Base-by-base conservation (phyloP, 73 alveolate genomes). In the Blepharisma japonicum region DNA sequence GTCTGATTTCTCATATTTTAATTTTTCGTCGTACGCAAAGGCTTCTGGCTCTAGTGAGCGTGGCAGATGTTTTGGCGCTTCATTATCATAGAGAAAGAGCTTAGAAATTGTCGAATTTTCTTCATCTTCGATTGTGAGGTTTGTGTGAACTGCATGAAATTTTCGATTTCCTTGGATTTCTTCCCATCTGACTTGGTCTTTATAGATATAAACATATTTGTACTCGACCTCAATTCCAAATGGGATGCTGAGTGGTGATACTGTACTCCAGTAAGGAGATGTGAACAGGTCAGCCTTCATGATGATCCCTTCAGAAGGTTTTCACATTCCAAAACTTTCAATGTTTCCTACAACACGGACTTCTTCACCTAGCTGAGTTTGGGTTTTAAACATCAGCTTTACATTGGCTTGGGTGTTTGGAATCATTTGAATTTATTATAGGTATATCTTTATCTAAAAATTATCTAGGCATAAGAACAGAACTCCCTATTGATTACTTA, bases 301-400 rank as follows among this genome's bases (percentile, higher is more conserved):
- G 11, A 8, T 4, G 18, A 70, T 7, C 11, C 55, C 18, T n/a
- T 70, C n/a, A 1, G 11, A 11, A 47, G 56, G 66, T 9, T 70
- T 21, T 45, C 80, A 70, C 21, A 7, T 39, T 9, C 80, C 80
- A n/a, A 70, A 45, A 45, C 14, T 8, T 7, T 25, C 45, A 39
- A 18, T n/a, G 42, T 45, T 70, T 23, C 80, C 80, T 18, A 45
- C 39, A 45, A 70, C 32, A 3, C 20, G 25, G 14, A 70, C 61
- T 9, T n/a, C n/a, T 45, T 70, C 76, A 2, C 80, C 80, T 7
- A 45, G 66, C n/a, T 70, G 25, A 9, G 80, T 70, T n/a, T 45
- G 14, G 11, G 71, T 45, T 23, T 45, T 70, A 25, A 70, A 70
- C 56, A 14, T 70, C 32, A 70, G 5, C 56, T 39, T 70, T n/a